A percentile compares a stretch with the other conserved stretches of the same genome.
These are phyloP conservation scores for Castanea mollissima DNA, from an alignment of 306 rosid species.

Conservation along the genomic window DNA sequence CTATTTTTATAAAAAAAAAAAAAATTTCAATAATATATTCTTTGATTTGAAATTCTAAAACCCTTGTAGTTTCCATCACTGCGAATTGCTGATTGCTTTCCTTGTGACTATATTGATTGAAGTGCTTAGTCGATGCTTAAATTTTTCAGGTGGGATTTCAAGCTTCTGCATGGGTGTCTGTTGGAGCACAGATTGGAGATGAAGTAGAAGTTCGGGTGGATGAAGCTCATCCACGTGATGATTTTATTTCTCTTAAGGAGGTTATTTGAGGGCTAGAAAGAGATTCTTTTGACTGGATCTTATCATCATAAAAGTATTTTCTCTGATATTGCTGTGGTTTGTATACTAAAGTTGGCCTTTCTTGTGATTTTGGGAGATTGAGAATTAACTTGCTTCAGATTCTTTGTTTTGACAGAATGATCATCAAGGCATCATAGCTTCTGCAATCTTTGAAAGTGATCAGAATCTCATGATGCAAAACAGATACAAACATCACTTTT, in stretches of 20 bases:
- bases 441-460: not conserved
- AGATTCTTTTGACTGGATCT: constrained; percentile 6
- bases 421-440: not conserved
- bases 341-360: not conserved
- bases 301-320: not conserved
- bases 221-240: constrained; percentile 90
- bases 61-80: not conserved
- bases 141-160: constrained; percentile 81
- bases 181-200: constrained; percentile 75
- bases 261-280: constrained; percentile 34
- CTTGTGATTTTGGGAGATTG: not conserved
- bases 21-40: not conserved
- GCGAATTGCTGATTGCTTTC: not conserved
- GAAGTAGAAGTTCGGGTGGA: constrained; percentile 76
- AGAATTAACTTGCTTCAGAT: not conserved
- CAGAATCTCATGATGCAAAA: not conserved
- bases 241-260: constrained; percentile 69
- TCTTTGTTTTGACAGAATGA: not conserved
- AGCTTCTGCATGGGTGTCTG: constrained; percentile 71
- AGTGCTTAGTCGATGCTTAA: not conserved
- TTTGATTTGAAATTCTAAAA: not conserved
- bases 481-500: not conserved
- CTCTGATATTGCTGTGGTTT: not conserved
- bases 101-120: constrained; percentile 2
- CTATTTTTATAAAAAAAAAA: not conserved